These are phyloP conservation scores for Zoysia matrella DNA, from an alignment of 202 grass and related monocot species.

Conservation along the genomic window DNA sequence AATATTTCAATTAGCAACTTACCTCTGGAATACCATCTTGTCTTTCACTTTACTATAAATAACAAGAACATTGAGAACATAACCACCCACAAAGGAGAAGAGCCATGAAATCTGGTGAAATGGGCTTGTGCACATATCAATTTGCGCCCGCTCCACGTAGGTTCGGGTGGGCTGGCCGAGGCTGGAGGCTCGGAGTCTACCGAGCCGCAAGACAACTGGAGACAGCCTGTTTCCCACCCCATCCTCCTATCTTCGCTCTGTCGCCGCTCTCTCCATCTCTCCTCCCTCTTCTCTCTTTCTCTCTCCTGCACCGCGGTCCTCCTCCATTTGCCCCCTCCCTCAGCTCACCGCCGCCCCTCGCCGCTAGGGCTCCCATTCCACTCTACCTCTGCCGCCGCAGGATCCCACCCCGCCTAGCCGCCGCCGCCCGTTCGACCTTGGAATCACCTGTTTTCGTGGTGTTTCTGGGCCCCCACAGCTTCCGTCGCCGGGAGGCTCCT, in stretches of 20 bases:
- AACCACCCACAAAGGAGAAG: accelerated
- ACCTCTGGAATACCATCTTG: background rate
- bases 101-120: background rate
- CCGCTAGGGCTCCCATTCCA: slow-evolving; percentile 20
- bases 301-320: too few relatives aligned
- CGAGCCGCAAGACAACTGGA: slow-evolving; percentile 88
- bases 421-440: slow-evolving; percentile 21
- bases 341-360: slow-evolving; percentile 5
- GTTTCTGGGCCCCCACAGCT: slow-evolving; percentile 20
- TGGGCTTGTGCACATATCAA: slow-evolving; percentile 19
- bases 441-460: slow-evolving; percentile 45
- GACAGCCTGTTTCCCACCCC: slow-evolving; percentile 94
- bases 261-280: background rate
- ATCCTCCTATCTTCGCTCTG: slow-evolving; percentile 36
- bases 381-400: slow-evolving; percentile 24
- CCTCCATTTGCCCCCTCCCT: slow-evolving; percentile 7
- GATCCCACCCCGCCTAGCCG: slow-evolving; percentile 47
- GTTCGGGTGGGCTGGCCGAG: slow-evolving; percentile 48
- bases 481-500: slow-evolving; percentile 33
- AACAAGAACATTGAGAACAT: background rate
- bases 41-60: too few relatives aligned
- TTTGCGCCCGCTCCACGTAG: slow-evolving; percentile 53
- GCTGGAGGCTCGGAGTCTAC: slow-evolving; percentile 46
- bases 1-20: background rate
- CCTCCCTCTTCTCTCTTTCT: too few relatives aligned